These are phyloP conservation scores for Talaromyces rugulosus DNA, from an alignment of 2,329 filamentous ascomycete genomes.

Conservation along the genomic window DNA sequence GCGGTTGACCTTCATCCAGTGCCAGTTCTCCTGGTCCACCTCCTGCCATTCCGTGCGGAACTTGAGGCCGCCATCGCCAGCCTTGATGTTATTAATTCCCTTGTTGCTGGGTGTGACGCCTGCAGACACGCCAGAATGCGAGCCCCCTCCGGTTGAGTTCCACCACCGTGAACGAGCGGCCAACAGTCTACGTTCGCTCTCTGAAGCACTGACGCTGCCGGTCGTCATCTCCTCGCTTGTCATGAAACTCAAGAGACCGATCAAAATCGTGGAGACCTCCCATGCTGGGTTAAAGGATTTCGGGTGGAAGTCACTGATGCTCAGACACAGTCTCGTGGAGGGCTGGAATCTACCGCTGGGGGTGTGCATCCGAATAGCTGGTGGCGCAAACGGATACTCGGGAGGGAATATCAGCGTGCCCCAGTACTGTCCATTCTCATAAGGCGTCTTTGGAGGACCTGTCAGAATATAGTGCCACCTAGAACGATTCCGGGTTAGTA, in stretches of 20 bases:
- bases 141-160: constrained; percentile 91
- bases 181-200: constrained; percentile 71
- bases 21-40: constrained; percentile 81
- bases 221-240: constrained; percentile 99
- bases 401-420: constrained; percentile 91
- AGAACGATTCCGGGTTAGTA: constrained; percentile 4
- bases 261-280: constrained; percentile 95
- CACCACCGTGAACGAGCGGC: constrained; percentile 84
- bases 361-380: constrained; percentile 98
- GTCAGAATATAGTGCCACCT: constrained; percentile 96
- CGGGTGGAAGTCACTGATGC: constrained; percentile 95
- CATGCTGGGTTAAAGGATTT: constrained; percentile 98
- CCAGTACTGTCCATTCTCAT: constrained; percentile 96
- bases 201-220: constrained; percentile 73
- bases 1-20: constrained; percentile 80
- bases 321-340: constrained; percentile 85
- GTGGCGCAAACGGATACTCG: constrained; percentile 95
- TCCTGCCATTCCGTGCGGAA: constrained; percentile 89
- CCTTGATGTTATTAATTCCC: constrained; percentile 75
- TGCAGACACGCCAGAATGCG: constrained; percentile 49
- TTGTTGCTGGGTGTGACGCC: constrained; percentile 55
- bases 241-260: constrained; percentile 95
- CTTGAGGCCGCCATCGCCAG: constrained; percentile 86
- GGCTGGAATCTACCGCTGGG: constrained; percentile 93
- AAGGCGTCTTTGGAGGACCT: constrained; percentile 88